Base-by-base conservation (phyloP, 2,329 filamentous ascomycete species). In the Colletotrichum magnum region DNA sequence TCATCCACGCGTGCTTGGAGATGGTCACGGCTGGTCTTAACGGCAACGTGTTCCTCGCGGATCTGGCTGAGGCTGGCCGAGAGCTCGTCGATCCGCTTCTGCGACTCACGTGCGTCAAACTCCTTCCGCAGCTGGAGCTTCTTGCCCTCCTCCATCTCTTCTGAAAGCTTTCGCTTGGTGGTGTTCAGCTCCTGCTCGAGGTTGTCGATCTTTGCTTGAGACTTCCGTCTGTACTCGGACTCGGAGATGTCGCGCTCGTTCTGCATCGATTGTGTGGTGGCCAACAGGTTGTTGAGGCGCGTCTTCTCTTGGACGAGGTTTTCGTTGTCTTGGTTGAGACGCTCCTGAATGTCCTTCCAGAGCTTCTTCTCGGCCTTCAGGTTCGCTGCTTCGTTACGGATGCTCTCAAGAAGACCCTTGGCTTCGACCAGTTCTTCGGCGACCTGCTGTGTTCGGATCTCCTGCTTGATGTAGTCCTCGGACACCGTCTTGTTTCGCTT, bases 331-430 rank as follows among this genome's bases (percentile, higher is more conserved):
- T 96, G 94, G 71, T 89, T 92, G 51, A 98, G 86, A 60, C 97
- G 91, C 72, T 93, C 92, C 78, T 98, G 95, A 41, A 98, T 97
- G 64, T 92, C 94, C 83, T 96, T 97, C 93, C 93, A 97, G 10
- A 99, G 86, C 45, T 94, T 93, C 82, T 97, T 97, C 80, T 98
- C 95, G 0, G 95, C 95, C 79, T 97, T 97, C 41, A 98, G 88
- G 76, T 98, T 98, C 16, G 94, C 92, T 62, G 92, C 94, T 78
- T 99, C 96, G 72, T 94, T 94, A 60, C 94, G 92, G 80, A 98
- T 88, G 76, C 94, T 95, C 76, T 99, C 95, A 4, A 93, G 85
- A 60, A 95, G 83, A 39, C 92, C 92, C 77, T 91, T 92, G 5
- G 93, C 91, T 78, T 98, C 96, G 10, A 98, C 90, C 6, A 98